Evolutionary conservation across 805 yeast genomes (phyloP).

Genomic region (Millerozyma acaciae): DNA sequence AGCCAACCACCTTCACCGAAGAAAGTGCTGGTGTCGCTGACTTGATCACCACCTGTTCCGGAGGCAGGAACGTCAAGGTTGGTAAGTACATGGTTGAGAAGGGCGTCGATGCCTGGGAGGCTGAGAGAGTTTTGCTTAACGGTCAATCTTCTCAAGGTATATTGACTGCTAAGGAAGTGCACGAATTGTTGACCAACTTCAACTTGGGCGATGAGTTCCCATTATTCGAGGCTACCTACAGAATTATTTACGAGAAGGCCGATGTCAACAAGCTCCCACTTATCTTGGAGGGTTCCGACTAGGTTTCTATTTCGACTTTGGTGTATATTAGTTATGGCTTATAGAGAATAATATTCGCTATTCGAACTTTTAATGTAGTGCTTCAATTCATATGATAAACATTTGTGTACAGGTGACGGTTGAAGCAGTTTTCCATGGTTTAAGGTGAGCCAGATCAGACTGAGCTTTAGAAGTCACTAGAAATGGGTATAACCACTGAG

Average conservation of each 20-base stretch:
- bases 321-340: no score
- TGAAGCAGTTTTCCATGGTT: no score
- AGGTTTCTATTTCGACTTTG: no score
- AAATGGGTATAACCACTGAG: slow-evolving; percentile 11
- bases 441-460: no score
- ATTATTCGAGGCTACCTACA: slow-evolving; percentile 72
- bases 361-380: no score
- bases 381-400: no score
- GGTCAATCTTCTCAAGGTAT: slow-evolving; percentile 98
- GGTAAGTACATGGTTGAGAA: slow-evolving; percentile 82
- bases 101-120: slow-evolving; percentile 70
- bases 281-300: slow-evolving; percentile 27
- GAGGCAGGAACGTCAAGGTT: slow-evolving; percentile 94
- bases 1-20: slow-evolving; percentile 81
- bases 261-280: slow-evolving; percentile 39
- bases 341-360: no score
- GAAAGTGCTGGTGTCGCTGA: slow-evolving; percentile 99
- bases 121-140: slow-evolving; percentile 81
- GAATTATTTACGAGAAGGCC: slow-evolving; percentile 62
- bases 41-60: slow-evolving; percentile 93
- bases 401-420: no score
- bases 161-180: slow-evolving; percentile 85
- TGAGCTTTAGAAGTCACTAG: no score
- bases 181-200: slow-evolving; percentile 64
- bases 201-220: slow-evolving; percentile 71